phyloP scores from a whole-genome alignment of 495 filamentous ascomycete genomes.

The Tuber brumale region DNA sequence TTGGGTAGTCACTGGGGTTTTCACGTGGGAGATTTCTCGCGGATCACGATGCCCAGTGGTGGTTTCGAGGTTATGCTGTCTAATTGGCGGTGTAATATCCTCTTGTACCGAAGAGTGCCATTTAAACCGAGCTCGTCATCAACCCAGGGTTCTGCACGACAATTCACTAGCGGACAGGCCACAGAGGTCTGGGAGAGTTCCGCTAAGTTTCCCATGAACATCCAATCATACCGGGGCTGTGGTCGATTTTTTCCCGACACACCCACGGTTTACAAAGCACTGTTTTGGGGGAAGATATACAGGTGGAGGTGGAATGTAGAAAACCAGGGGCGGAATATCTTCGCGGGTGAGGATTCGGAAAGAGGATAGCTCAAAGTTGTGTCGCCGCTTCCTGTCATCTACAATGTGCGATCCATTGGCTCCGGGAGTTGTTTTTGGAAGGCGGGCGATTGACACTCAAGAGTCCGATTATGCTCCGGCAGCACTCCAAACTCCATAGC shows the following conservation, averaged over 20 bases:
- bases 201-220: neutral
- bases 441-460: neutral
- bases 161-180: no score
- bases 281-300: no score
- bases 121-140: no score
- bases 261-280: no score
- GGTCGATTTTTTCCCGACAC: neutral
- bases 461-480: neutral
- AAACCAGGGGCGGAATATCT: neutral
- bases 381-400: neutral
- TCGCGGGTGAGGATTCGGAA: neutral
- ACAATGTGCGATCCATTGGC: neutral
- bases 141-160: no score
- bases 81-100: no score
- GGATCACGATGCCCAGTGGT: no score
- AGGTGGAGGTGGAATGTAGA: neutral
- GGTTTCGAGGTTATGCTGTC: no score
- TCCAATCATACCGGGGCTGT: neutral
- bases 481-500: neutral
- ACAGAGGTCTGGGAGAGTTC: no score
- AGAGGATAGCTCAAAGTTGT: neutral
- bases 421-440: neutral
- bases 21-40: no score
- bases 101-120: no score
- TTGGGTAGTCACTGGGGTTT: no score